Evolutionary conservation across 2,329 filamentous ascomycete genomes (phyloP).

Genomic region (Penicillium sp.): DNA sequence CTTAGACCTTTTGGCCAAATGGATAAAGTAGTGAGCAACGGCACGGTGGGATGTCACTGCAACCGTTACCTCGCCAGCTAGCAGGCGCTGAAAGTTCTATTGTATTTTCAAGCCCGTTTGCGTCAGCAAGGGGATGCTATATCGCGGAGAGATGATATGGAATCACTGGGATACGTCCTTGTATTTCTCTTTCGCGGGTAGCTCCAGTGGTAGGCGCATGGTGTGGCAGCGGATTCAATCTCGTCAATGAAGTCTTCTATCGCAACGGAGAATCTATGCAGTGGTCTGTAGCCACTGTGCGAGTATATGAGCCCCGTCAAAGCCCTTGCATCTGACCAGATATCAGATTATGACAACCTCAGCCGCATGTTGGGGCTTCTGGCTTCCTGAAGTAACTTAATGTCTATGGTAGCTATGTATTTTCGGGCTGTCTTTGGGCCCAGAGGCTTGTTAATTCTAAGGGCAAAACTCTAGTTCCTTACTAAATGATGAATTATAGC

Average conservation of each 20-base stretch:
- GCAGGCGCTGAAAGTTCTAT: background rate
- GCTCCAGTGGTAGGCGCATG: background rate
- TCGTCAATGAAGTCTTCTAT: background rate
- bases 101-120: background rate
- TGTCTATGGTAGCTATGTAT: background rate
- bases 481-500: background rate
- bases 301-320: background rate
- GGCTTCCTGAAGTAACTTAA: background rate
- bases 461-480: background rate
- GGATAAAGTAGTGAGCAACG: too few relatives aligned
- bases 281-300: background rate
- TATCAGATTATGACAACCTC: background rate
- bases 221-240: background rate
- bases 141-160: background rate
- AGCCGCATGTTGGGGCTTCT: background rate
- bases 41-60: too few relatives aligned
- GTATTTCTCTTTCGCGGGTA: background rate
- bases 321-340: background rate
- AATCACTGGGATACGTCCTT: constrained; percentile 1
- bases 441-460: background rate
- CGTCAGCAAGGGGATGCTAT: background rate
- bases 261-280: background rate
- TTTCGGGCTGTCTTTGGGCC: background rate
- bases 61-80: background rate
- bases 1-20: too few relatives aligned